Percentiles rank a stretch among this genome's conserved stretches.
These are phyloP conservation scores for Rosa lucieae DNA, from an alignment of 306 rosid species.

Conservation along the genomic window DNA sequence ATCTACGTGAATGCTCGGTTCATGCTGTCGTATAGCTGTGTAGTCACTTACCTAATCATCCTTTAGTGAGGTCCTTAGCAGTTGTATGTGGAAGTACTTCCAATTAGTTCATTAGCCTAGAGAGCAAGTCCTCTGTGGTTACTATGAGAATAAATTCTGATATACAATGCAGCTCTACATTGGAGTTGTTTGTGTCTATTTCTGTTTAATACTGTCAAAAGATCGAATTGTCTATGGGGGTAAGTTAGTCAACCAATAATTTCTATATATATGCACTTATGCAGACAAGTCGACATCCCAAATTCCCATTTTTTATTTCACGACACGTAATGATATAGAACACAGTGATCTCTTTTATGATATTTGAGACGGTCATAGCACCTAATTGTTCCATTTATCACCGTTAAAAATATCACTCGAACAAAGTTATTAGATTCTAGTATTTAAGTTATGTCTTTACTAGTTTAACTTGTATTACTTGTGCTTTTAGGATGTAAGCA, in stretches of 20 bases:
- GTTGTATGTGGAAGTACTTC: background rate
- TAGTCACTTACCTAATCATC: background rate
- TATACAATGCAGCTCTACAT: background rate
- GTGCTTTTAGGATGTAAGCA: conserved; percentile 76
- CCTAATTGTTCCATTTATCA: background rate
- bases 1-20: background rate
- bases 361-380: background rate
- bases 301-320: background rate
- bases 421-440: background rate
- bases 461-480: conserved; percentile 4
- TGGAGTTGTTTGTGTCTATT: background rate
- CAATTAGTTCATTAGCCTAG: background rate
- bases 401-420: background rate
- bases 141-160: background rate
- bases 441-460: background rate
- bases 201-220: background rate
- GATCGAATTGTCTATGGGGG: background rate
- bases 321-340: background rate
- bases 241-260: background rate
- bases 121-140: background rate
- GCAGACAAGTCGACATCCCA: background rate
- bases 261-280: background rate
- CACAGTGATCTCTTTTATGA: background rate
- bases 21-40: background rate
- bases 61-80: background rate